These are phyloP conservation scores for Kernera saxatilis DNA, from an alignment of 345 rosid species.

Conservation along the genomic window DNA sequence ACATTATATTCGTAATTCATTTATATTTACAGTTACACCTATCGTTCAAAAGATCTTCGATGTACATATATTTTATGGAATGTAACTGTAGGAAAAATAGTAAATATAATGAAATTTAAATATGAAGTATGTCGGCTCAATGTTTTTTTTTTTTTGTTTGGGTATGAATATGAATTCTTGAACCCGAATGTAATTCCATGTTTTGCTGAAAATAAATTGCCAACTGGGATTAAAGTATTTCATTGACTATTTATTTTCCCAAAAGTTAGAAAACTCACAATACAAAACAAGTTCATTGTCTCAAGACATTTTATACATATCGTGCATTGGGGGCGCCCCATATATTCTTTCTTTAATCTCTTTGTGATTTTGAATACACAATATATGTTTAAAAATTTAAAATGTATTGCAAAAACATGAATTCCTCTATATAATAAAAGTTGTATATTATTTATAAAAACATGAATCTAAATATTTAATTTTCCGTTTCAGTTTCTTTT, in stretches of 20 bases:
- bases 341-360: not conserved
- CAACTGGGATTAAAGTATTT: not conserved
- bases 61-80: too few relatives aligned
- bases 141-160: not conserved
- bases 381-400: not conserved
- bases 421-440: not conserved
- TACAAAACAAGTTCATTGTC: not conserved
- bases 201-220: not conserved
- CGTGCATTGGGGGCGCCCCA: not conserved
- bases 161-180: too few relatives aligned
- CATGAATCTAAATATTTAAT: too few relatives aligned
- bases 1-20: too few relatives aligned
- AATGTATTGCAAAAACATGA: not conserved
- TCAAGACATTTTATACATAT: not conserved
- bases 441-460: too few relatives aligned
- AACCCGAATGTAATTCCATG: not conserved
- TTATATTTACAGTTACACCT: too few relatives aligned
- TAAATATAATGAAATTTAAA: not conserved
- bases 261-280: not conserved
- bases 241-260: not conserved
- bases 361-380: not conserved
- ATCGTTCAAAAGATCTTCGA: too few relatives aligned
- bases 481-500: too few relatives aligned
- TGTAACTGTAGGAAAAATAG: too few relatives aligned
- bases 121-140: not conserved